Conservation (phyloP, 2,329 filamentous ascomycete species). For the Mariannaea sp. region DNA sequence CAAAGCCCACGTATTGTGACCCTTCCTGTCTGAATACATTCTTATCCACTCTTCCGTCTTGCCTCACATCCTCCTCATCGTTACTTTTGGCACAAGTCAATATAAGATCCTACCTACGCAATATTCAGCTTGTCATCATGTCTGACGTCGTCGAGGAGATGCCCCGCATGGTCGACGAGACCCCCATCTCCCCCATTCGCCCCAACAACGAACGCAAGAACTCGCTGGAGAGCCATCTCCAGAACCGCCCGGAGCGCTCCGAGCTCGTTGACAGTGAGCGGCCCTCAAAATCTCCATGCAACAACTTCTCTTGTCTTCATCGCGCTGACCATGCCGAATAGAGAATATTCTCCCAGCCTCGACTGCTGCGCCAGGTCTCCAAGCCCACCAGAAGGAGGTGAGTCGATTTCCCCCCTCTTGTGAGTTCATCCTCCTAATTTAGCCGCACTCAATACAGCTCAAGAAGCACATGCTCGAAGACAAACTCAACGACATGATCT, state of each 20-base stretch:
- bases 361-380: constrained; percentile 76
- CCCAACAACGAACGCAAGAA: constrained; percentile 62
- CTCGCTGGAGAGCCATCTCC: constrained; percentile 74
- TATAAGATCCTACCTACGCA: background rate
- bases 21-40: background rate
- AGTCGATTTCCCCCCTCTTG: constrained; percentile 25
- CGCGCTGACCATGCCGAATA: constrained; percentile 44
- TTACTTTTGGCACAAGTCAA: constrained; percentile 4
- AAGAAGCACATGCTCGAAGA: constrained; percentile 88
- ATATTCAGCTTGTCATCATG: constrained; percentile 32
- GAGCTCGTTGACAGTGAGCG: constrained; percentile 77
- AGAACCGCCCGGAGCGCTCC: constrained; percentile 74
- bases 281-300: constrained; percentile 35
- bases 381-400: constrained; percentile 77
- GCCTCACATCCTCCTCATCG: constrained; percentile 15
- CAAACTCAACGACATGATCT: constrained; percentile 84
- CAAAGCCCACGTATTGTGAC: background rate
- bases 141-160: constrained; percentile 36
- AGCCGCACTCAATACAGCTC: constrained; percentile 52
- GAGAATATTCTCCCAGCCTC: constrained; percentile 87
- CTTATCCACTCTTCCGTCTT: background rate
- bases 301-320: constrained; percentile 8
- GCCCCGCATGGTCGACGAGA: constrained; percentile 51
- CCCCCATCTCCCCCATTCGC: constrained; percentile 58
- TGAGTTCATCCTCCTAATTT: constrained; percentile 20